A percentile compares a stretch with the other conserved stretches of the same genome.
phyloP scores from a whole-genome alignment of 495 filamentous ascomycete species.

The Massariosphaeria phaeospora region DNA sequence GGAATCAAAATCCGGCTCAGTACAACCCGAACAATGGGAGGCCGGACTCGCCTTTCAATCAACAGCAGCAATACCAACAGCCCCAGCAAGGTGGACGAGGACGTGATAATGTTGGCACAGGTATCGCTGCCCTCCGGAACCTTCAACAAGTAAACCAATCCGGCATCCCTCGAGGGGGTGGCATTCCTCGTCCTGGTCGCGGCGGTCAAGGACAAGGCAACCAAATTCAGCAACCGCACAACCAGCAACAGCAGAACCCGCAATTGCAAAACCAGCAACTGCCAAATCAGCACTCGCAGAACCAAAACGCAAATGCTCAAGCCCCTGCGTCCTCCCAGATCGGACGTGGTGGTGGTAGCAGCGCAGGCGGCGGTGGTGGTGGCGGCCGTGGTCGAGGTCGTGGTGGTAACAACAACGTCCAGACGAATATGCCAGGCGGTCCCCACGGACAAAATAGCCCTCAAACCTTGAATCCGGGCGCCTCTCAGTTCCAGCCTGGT shows the following conservation, averaged over 20 bases:
- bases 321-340: constrained; percentile 10
- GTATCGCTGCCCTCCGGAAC: constrained; percentile 33
- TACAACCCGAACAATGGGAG: background rate
- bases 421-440: constrained; percentile 7
- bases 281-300: constrained; percentile 2
- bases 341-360: constrained; percentile 3
- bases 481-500: constrained; percentile 16
- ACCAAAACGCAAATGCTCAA: constrained; percentile 7
- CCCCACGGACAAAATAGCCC: constrained; percentile 6
- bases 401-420: background rate
- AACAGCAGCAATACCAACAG: constrained; percentile 13
- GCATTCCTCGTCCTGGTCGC: constrained; percentile 22
- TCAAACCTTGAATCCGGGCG: constrained; percentile 13
- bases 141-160: constrained; percentile 25
- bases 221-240: constrained; percentile 16
- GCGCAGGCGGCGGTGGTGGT: background rate
- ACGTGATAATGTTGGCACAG: constrained; percentile 29
- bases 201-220: constrained; percentile 15
- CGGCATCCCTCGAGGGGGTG: constrained; percentile 20
- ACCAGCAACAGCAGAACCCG: too few relatives aligned
- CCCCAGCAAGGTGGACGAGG: constrained; percentile 10
- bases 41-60: constrained; percentile 20
- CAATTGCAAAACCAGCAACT: constrained; percentile 20
- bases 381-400: constrained; percentile 11
- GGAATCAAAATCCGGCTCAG: background rate